These are phyloP conservation scores for Ligustrum vulgare DNA, from an alignment of 257 asterid species.

Conservation along the genomic window DNA sequence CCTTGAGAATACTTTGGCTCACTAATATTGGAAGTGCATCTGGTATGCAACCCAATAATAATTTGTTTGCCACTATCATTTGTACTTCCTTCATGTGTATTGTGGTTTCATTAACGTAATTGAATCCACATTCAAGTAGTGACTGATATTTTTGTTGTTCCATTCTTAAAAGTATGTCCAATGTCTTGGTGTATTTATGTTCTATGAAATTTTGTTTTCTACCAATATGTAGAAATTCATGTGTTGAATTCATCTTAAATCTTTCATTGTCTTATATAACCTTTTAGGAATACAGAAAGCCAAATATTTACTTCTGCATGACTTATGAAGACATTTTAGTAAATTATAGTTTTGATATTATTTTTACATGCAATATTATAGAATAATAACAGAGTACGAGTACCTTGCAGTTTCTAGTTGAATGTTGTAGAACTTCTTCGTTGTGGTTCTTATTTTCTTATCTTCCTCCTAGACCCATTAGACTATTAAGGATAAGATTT, in stretches of 20 bases:
- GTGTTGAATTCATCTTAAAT: not conserved
- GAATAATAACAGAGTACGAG: not conserved
- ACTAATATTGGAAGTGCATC: slow-evolving; percentile 81
- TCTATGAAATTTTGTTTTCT: too few relatives aligned
- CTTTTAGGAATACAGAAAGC: not conserved
- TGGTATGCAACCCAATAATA: slow-evolving; percentile 41
- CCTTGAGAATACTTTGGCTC: slow-evolving; percentile 82
- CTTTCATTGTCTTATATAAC: not conserved
- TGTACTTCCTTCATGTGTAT: not conserved
- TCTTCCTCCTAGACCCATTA: not conserved
- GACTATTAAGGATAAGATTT: not conserved
- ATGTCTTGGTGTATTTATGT: too few relatives aligned
- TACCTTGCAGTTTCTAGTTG: not conserved
- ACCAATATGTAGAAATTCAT: too few relatives aligned
- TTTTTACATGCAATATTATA: not conserved
- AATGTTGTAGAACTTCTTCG: not conserved
- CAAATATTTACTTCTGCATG: not conserved
- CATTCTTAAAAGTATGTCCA: too few relatives aligned
- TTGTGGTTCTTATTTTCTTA: not conserved
- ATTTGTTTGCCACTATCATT: not conserved
- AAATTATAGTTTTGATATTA: not conserved
- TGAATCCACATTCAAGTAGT: not conserved
- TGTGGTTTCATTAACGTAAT: not conserved
- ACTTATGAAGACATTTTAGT: not conserved
- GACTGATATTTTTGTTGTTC: not conserved